Conservation (phyloP, 1,284 basidiomycete genomes). For the Pascua sp. region DNA sequence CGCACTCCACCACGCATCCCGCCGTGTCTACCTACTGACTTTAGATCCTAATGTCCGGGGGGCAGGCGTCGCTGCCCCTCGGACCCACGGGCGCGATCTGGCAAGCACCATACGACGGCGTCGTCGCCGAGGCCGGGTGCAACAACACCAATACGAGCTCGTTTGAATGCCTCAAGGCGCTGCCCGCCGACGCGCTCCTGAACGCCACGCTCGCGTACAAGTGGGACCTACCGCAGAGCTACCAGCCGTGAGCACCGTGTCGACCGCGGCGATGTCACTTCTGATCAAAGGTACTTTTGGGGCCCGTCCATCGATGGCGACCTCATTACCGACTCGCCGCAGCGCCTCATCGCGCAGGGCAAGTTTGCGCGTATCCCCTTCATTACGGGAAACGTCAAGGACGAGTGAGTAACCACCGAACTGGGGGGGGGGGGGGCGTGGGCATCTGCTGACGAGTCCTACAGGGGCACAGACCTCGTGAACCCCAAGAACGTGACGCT, state of each 20-base stretch:
- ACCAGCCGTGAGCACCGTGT: no score
- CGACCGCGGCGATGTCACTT: neutral
- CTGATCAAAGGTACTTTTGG: neutral
- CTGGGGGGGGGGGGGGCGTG: neutral
- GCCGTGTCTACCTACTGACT: neutral
- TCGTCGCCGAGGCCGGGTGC: neutral
- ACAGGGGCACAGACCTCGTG: slow-evolving; percentile 4
- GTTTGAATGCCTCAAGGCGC: slow-evolving; percentile 2
- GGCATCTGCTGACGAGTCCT: neutral
- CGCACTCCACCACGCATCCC: neutral
- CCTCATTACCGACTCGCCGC: slow-evolving; percentile 38
- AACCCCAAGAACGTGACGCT: slow-evolving; percentile 10
- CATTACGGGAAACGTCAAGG: slow-evolving; percentile 43
- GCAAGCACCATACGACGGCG: neutral
- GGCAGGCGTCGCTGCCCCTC: slow-evolving; percentile 6
- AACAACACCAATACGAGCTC: neutral
- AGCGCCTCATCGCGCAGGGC: slow-evolving; percentile 31
- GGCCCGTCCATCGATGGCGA: slow-evolving; percentile 42
- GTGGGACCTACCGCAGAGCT: no score
- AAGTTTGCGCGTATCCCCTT: slow-evolving; percentile 42
- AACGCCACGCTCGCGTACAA: neutral
- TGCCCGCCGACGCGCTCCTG: slow-evolving; percentile 1
- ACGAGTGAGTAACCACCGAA: slow-evolving; percentile 24
- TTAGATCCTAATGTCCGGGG: slow-evolving; percentile 47
- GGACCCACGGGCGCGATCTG: neutral